phyloP scores from a whole-genome alignment of 169 alveolate species.

The Miamiensis avidus region DNA sequence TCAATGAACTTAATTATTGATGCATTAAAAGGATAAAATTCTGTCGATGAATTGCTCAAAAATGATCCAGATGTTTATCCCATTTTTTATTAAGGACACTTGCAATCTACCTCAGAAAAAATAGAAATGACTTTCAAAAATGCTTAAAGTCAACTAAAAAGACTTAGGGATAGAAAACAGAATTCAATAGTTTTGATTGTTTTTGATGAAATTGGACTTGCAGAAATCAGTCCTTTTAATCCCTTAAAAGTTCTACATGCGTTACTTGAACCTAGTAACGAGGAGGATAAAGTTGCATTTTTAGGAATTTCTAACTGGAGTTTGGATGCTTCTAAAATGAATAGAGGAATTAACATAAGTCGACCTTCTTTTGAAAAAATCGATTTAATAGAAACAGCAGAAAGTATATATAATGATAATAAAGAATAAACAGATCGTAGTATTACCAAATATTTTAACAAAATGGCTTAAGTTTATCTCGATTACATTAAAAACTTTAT shows the following conservation, averaged over 20 bases:
- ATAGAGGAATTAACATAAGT: constrained; percentile 40
- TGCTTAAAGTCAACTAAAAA: constrained; percentile 33
- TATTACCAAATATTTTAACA: too few relatives aligned
- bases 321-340: constrained; percentile 72
- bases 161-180: constrained; percentile 22
- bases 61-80: constrained; percentile 5
- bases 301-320: constrained; percentile 75
- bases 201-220: too few relatives aligned
- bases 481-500: background rate
- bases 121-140: too few relatives aligned
- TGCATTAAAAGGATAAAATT: constrained; percentile 27
- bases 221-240: constrained; percentile 63
- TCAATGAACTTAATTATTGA: constrained; percentile 17
- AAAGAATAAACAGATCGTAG: too few relatives aligned
- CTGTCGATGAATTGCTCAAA: background rate
- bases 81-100: constrained; percentile 30
- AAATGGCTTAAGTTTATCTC: background rate
- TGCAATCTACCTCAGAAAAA: too few relatives aligned
- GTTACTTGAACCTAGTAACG: constrained; percentile 37
- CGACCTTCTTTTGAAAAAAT: background rate
- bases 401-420: too few relatives aligned
- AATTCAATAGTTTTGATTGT: background rate
- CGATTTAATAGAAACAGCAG: background rate
- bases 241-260: constrained; percentile 75
- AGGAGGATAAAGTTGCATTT: constrained; percentile 42